Evolutionary conservation across 163 green algal genomes (phyloP), one percentile per base, ranked within the genome.

Genomic region (Prototheca stagnorum): DNA sequence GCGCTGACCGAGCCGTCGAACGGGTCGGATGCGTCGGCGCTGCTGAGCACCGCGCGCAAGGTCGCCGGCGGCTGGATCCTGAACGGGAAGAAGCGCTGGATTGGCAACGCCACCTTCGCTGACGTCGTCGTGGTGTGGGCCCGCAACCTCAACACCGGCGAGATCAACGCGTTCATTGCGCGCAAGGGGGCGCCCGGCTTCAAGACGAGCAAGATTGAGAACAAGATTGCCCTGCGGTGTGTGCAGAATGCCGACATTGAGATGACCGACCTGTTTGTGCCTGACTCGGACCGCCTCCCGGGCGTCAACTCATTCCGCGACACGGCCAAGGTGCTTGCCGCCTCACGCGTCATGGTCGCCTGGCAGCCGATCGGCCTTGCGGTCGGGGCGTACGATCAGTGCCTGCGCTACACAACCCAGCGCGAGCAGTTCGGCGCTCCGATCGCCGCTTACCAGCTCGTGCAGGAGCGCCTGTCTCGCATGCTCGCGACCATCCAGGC

Each of bases 161-260:
- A 86, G 67, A 67, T 93, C 22, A 93, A 92, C 66, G 78, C 78
- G 1, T 96, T 96, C 65, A 75, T 96, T 16, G 81, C 93, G 47
- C 71, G 79, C 53, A 95, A 94, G 60, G 79, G 78, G 50, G 82
- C 77, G 17, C 70, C 74, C 2, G 86, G 86, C 7, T 78, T 88
- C 34, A 73, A 57, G 23, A 72, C 79, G 9, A 62, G 41, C 45
- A 94, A 92, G 69, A 93, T 96, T 47, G 72, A 94, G 56, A 92
- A 93, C 74, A 96, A 96, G 68, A 94, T 91, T 36, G 75, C 86
- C 3, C 80, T 95, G 62, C 72, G 87, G 24, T 93, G 80, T 47
- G 83, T 95, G 11, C 86, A 95, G 54, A 96, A 96, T 57, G 87
- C 77, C 16, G 83, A 96, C 76, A 96, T 96, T 51, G 34, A 49